Conservation (phyloP, 2,329 filamentous ascomycete genomes). For the Aureobasidium leucospermi region DNA sequence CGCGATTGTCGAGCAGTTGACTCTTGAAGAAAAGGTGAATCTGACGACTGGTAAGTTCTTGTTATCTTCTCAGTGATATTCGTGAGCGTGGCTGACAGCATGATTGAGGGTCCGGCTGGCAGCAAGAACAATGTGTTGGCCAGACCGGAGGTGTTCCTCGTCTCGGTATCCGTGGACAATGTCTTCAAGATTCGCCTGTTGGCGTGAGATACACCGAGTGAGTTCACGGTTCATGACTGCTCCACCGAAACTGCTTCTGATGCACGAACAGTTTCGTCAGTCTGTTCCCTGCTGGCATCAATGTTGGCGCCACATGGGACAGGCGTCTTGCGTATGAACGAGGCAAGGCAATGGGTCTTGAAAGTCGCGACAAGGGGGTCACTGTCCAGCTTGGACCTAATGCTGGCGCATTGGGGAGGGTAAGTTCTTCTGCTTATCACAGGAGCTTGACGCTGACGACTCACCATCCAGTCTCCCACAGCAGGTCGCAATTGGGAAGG, state of each 20-base stretch:
- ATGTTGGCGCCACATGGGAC: constrained; percentile 30
- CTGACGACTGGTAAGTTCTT: constrained; percentile 24
- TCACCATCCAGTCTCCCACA: constrained; percentile 19
- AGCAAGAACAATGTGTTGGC: constrained; percentile 26
- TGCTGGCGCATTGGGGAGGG: constrained; percentile 36
- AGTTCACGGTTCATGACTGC: background rate
- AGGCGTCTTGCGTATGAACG: constrained; percentile 37
- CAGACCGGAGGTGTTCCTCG: constrained; percentile 29
- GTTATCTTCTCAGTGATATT: background rate
- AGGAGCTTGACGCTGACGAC: too few relatives aligned
- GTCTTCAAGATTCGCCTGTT: constrained; percentile 31
- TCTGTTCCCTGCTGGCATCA: constrained; percentile 29
- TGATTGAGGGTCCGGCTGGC: constrained; percentile 18
- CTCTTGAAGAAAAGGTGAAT: constrained; percentile 29
- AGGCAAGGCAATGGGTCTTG: constrained; percentile 27
- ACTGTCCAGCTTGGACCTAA: constrained; percentile 38
- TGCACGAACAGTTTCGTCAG: constrained; percentile 54
- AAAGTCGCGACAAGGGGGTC: constrained; percentile 27
- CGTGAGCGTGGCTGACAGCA: background rate
- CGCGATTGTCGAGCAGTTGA: constrained; percentile 26
- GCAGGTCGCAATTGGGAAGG: constrained; percentile 40
- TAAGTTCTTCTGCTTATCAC: constrained; percentile 33
- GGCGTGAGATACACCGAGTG: constrained; percentile 32
- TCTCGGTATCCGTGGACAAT: constrained; percentile 30
- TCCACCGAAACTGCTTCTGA: background rate